Conservation (phyloP, 805 yeast genomes). For the Lachancea fermentati region DNA sequence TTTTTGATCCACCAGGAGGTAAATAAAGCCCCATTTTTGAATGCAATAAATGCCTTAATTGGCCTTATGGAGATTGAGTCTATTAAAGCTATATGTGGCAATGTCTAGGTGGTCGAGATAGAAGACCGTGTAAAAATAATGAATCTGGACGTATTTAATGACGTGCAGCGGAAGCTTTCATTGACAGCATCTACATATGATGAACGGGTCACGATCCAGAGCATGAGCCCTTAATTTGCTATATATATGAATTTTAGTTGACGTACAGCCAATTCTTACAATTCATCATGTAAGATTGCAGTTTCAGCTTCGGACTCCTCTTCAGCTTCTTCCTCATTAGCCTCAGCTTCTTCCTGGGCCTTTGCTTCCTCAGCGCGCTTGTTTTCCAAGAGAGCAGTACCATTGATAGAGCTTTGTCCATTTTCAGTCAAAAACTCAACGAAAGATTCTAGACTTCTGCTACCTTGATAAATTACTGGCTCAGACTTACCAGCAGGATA, state of each 20-base stretch:
- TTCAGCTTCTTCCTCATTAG: conserved; percentile 14
- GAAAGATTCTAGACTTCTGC: conserved; percentile 69
- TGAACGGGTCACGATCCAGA: not conserved
- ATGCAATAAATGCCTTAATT: not conserved
- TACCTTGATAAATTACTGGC: conserved; percentile 61
- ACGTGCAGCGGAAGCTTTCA: not conserved
- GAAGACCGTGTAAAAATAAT: too few species aligned
- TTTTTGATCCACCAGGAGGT: conserved; percentile 25
- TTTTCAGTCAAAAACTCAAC: conserved; percentile 63
- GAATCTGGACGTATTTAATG: not conserved
- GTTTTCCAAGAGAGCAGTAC: conserved; percentile 31
- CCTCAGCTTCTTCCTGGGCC: conserved; percentile 10
- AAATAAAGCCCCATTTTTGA: conserved; percentile 28
- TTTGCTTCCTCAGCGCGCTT: conserved; percentile 14
- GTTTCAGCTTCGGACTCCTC: conserved; percentile 16
- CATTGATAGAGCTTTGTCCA: conserved; percentile 63
- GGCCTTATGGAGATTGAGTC: not conserved
- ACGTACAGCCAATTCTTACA: conserved; percentile 13
- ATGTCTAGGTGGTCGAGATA: not conserved
- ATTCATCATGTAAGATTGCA: conserved; percentile 31
- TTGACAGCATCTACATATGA: not conserved
- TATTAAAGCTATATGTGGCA: not conserved
- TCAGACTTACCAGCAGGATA: conserved; percentile 80
- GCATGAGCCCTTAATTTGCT: not conserved
- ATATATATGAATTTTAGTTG: too few species aligned